phyloP scores from a whole-genome alignment of 257 asterid species.

The Echites panduratus region DNA sequence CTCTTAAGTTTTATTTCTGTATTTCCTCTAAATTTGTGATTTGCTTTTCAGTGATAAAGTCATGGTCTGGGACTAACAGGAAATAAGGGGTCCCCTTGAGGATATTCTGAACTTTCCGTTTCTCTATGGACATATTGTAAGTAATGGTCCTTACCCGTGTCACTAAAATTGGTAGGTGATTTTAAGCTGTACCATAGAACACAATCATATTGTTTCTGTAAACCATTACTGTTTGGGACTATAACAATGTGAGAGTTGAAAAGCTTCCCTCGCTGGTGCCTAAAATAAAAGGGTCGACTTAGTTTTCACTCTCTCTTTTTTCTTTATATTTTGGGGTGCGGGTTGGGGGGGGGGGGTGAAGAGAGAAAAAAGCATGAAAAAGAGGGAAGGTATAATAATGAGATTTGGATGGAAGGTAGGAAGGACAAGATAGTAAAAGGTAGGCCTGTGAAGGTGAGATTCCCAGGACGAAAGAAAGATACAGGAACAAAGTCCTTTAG shows the following conservation, averaged over 20 bases:
- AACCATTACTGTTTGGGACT: neutral
- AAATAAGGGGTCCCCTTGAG: neutral
- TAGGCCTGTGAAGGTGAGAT: slow-evolving; percentile 10
- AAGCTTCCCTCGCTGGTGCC: neutral
- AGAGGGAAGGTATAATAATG: neutral
- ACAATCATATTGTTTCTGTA: neutral
- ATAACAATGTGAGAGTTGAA: neutral
- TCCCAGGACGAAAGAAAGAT: slow-evolving; percentile 6
- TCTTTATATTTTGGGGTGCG: neutral
- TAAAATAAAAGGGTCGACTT: neutral
- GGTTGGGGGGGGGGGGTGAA: neutral
- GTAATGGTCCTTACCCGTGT: slow-evolving; percentile 1
- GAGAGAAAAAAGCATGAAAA: slow-evolving; percentile 8
- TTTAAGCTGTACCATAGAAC: neutral
- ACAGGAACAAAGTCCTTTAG: neutral
- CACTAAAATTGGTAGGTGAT: neutral
- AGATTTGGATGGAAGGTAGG: slow-evolving; percentile 6
- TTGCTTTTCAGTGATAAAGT: neutral
- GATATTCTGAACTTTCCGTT: neutral
- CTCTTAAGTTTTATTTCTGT: neutral
- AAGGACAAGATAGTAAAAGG: slow-evolving; percentile 8
- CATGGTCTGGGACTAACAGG: neutral
- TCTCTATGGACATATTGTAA: neutral
- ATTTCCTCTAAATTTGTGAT: neutral
- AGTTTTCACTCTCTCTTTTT: neutral